Evolutionary conservation across 2,329 filamentous ascomycete species (phyloP), one percentile per base, ranked within the genome.

Genomic region (Pseudogymnoascus sp.): DNA sequence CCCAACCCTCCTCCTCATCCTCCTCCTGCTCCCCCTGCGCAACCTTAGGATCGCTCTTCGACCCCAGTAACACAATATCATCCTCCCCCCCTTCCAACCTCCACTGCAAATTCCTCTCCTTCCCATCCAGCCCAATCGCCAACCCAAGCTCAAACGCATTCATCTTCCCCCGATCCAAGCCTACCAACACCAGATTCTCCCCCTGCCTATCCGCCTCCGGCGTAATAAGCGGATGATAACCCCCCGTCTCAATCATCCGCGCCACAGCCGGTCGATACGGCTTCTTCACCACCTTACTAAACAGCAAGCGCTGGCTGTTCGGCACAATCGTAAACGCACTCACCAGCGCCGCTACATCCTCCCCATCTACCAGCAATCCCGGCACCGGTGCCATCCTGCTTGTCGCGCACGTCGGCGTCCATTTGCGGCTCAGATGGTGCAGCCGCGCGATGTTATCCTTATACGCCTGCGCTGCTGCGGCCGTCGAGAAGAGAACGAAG

Each of bases 401-500:
- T 67, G 61, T 63, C 59, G 62, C 70, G 69, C 72, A 76, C 61
- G 66, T 75, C 1, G 78, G 77, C 21, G 77, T 76, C 66, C 82
- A 73, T 8, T 67, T 66, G 44, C 74, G 74, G 36, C 77, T 76
- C 4, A 85, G 72, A 13, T 72, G 71, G 72, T 84, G 82, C 15
- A 88, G 75, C 5, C 80, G 76, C 8, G 74, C 70, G 0, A 81
- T 79, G 65, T 85, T 82, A 23, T 79, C 77, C 62, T 83, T 80
- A 74, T 90, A 93, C 42, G 82, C 78, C 7, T 77, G 72, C 0
- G 89, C 88, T 11, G 85, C 82, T n/a, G 78, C 76, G 17, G 77
- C 71, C 21, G 78, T 82, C 65, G 82, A 78, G 78, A 93, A 93
- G 63, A 90, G 78, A 63, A 93, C 76, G 74, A 83, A 87, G 76